A percentile compares a stretch with the other conserved stretches of the same genome.
These are phyloP conservation scores for Scalesia atractyloides DNA, from an alignment of 129 eudicot genomes.

Conservation along the genomic window DNA sequence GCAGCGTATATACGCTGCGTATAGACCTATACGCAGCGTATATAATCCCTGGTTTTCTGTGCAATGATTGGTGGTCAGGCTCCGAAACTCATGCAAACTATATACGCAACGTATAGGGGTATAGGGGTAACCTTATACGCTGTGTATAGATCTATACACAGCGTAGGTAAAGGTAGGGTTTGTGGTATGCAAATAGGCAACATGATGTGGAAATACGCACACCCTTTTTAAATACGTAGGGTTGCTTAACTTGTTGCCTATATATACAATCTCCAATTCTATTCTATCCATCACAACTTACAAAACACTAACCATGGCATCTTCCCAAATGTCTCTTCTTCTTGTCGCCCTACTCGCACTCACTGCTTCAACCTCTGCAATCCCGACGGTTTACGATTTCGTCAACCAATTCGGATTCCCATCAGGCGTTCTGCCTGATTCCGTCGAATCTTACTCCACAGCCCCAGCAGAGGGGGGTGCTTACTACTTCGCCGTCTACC, in stretches of 20 bases:
- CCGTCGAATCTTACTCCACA: constrained; percentile 49
- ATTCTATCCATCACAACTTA: background rate
- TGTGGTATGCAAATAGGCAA: too few relatives aligned
- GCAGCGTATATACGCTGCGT: too few relatives aligned
- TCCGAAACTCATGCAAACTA: too few relatives aligned
- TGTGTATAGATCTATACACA: too few relatives aligned
- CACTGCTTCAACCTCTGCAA: background rate
- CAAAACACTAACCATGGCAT: background rate
- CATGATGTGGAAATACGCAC: too few relatives aligned
- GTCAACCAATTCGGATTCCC: constrained; percentile 67
- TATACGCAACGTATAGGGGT: too few relatives aligned
- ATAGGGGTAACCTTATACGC: too few relatives aligned
- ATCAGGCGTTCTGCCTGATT: constrained; percentile 65
- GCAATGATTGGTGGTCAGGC: too few relatives aligned
- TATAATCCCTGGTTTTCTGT: too few relatives aligned
- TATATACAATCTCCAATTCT: background rate
- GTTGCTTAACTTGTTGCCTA: background rate
- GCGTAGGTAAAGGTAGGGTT: too few relatives aligned
- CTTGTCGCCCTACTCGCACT: constrained; percentile 9
- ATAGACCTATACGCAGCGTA: too few relatives aligned
- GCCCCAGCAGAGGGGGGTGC: constrained; percentile 26
- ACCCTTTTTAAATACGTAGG: background rate
- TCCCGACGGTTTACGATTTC: constrained; percentile 53
- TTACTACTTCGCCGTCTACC: constrained; percentile 45
- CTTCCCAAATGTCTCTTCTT: constrained; percentile 24